Evolutionary conservation across 768 basidiomycete genomes (phyloP), one percentile per base, ranked within the genome.

Genomic region (Xerocomus brunneocitrinus): DNA sequence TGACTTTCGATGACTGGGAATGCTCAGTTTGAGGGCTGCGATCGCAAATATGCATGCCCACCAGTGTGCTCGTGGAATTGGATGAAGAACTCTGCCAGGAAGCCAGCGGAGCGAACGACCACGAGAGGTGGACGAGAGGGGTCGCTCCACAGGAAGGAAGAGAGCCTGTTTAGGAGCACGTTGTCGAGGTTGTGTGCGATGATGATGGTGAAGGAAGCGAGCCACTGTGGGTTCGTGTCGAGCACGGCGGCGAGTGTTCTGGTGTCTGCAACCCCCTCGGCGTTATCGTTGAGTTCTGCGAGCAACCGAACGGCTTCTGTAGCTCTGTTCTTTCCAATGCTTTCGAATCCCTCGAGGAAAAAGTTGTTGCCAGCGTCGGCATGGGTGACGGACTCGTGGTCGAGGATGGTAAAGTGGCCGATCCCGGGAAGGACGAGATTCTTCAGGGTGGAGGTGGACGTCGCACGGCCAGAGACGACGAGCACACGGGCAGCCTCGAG

Each of bases 371-470:
- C 94, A 0, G 92, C 84, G 62, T 98, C 95, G 52, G 84, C 80
- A 1, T 83, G 76, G 0, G 83, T 77, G 28, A 86, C 85, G 36
- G 67, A 50, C 3, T 70, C 66, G 24, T 79, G 71, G 64, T 95
- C 93, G 54, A 97, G 81, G 67, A 98, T 82, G 45, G 95, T 95
- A 68, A 97, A 98, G 65, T 89, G 83, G n/a, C 95, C 92, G 58
- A 98, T 84, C 8, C 95, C 95, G 3, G 97, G 97, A 8, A 98
- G 82, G 36, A 98, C 93, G 56, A 98, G 85, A 66, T 98, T 98
- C 79, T 99, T 98, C 52, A 99, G 79, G 59, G 91, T 82, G 45
- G 91, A 87, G 31, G 93, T 91, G 2, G 89, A 85, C 2, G 94
- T 91, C 0, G 92, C 91, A 24, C 85, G 83, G 0, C 76, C 86